Percentiles rank a stretch among this genome's conserved stretches.
phyloP scores from a whole-genome alignment of 164 flowering plant species.

The Vitis rotundifolia region DNA sequence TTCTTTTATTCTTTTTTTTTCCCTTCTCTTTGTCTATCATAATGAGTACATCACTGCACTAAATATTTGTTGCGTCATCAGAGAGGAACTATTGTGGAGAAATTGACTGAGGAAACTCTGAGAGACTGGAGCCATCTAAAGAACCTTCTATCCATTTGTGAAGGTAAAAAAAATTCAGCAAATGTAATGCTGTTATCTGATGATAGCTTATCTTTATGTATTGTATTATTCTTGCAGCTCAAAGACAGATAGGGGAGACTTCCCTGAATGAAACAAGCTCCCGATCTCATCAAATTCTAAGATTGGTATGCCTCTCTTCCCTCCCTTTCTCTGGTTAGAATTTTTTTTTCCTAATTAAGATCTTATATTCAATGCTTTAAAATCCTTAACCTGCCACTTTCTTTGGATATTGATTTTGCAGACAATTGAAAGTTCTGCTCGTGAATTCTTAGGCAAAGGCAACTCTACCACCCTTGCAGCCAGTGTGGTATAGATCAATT shows the following conservation, averaged over 20 bases:
- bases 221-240: slow-evolving; percentile 54
- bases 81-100: slow-evolving; percentile 93
- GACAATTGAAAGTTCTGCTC: slow-evolving; percentile 95
- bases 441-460: slow-evolving; percentile 63
- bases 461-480: slow-evolving; percentile 83
- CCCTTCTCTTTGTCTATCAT: background rate
- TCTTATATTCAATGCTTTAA: background rate
- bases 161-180: slow-evolving; percentile 49
- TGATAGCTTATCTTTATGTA: slow-evolving; percentile 9
- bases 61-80: slow-evolving; percentile 25
- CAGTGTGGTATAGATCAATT: slow-evolving; percentile 67
- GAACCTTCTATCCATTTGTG: slow-evolving; percentile 79
- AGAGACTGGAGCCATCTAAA: slow-evolving; percentile 76
- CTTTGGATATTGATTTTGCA: slow-evolving; percentile 28
- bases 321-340: background rate
- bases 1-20: background rate
- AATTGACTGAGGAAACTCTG: slow-evolving; percentile 75
- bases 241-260: slow-evolving; percentile 91
- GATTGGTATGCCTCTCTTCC: slow-evolving; percentile 51
- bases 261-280: slow-evolving; percentile 89
- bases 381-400: background rate
- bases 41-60: background rate
- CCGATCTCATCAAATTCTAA: slow-evolving; percentile 95
- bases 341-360: background rate
- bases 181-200: background rate